A percentile compares a stretch with the other conserved stretches of the same genome.
Conservation (phyloP, 768 basidiomycete species). For the Podaxis sp. region DNA sequence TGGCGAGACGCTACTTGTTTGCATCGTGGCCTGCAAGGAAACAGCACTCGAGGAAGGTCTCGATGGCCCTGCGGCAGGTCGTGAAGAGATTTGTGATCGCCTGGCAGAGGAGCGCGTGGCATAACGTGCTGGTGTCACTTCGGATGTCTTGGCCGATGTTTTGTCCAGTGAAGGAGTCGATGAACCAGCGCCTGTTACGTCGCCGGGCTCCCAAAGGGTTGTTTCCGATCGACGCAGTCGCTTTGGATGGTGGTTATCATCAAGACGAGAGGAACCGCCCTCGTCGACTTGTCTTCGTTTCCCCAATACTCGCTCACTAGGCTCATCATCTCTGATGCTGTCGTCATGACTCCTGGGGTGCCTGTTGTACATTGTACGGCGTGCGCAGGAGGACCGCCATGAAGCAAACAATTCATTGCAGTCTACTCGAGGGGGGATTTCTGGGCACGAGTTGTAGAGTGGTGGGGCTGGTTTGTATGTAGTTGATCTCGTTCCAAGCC, state of each 20-base stretch:
- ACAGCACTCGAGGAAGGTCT: background rate
- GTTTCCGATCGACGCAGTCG: constrained; percentile 12
- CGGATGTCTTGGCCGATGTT: background rate
- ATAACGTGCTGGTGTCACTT: background rate
- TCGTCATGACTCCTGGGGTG: background rate
- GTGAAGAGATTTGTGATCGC: background rate
- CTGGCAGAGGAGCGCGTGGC: background rate
- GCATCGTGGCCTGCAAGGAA: background rate
- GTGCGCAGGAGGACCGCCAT: background rate
- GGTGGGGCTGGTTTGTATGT: background rate
- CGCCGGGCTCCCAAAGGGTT: background rate
- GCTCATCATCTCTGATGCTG: background rate
- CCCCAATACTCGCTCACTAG: background rate
- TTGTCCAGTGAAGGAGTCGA: background rate
- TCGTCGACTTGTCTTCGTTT: constrained; percentile 3
- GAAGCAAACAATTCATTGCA: background rate
- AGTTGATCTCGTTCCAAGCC: background rate
- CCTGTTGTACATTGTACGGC: background rate
- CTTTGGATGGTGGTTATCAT: background rate
- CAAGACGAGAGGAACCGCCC: background rate
- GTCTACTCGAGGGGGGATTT: background rate
- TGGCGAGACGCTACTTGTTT: background rate
- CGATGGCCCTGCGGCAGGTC: background rate
- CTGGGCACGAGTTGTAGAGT: background rate
- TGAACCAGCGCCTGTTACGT: background rate